Conservation (phyloP, 2,329 filamentous ascomycete genomes). For the Sporothrix humicola region DNA sequence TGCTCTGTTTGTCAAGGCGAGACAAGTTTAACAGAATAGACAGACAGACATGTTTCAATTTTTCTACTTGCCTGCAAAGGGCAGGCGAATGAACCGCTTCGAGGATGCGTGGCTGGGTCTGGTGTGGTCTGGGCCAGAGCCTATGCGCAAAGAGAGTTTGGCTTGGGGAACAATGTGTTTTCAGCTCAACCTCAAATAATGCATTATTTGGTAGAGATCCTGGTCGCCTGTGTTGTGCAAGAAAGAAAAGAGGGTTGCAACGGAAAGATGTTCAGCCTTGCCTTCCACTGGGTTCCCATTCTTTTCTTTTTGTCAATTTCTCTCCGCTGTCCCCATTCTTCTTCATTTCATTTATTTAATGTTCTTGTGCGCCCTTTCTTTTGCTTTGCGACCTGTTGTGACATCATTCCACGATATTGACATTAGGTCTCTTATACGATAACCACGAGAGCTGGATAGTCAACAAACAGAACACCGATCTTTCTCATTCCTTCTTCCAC, state of each 20-base stretch:
- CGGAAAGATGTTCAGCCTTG: slow-evolving; percentile 4
- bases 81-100: neutral
- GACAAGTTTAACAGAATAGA: no score
- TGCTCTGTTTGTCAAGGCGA: neutral
- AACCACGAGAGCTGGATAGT: neutral
- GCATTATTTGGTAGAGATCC: neutral
- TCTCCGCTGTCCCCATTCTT: neutral
- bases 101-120: neutral
- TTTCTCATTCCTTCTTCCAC: neutral
- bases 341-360: neutral
- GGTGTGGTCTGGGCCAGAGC: neutral
- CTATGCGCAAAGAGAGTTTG: neutral
- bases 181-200: neutral
- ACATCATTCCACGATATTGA: neutral
- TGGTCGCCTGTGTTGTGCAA: neutral
- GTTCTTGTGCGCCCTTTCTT: neutral
- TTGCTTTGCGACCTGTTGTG: neutral
- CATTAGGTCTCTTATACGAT: neutral
- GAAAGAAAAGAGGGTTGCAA: neutral
- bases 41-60: neutral
- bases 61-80: neutral
- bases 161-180: neutral
- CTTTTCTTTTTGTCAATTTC: neutral
- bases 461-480: neutral
- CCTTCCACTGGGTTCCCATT: neutral